Percentiles rank a stretch among this genome's conserved stretches.
phyloP scores from a whole-genome alignment of 106 monocot genomes.

The Dioscorea zingiberensis region DNA sequence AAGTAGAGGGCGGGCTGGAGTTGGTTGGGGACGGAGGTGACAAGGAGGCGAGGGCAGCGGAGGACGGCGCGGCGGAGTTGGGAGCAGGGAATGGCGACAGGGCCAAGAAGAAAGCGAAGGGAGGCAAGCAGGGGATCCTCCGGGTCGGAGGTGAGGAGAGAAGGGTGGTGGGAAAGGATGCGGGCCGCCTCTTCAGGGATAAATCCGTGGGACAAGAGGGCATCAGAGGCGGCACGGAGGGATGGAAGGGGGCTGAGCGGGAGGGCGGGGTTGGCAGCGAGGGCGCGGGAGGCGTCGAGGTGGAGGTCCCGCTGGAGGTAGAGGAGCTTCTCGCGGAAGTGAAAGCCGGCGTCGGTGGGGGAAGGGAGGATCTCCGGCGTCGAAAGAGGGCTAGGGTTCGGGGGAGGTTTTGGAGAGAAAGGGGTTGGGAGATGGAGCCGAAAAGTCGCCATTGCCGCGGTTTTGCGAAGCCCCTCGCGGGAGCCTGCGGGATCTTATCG shows the following conservation, averaged over 20 bases:
- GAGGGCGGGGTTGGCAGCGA: slow-evolving; percentile 53
- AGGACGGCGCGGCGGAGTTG: slow-evolving; percentile 32
- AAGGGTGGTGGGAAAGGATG: slow-evolving; percentile 43
- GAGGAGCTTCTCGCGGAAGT: slow-evolving; percentile 59
- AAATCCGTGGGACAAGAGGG: slow-evolving; percentile 24
- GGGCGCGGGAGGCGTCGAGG: slow-evolving; percentile 36
- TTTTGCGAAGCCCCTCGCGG: too few relatives aligned
- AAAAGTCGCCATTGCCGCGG: too few relatives aligned
- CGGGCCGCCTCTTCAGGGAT: slow-evolving; percentile 42
- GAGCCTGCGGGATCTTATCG: too few relatives aligned
- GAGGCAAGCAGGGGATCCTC: slow-evolving; percentile 29
- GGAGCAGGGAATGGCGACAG: slow-evolving; percentile 30
- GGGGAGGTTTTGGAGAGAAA: slow-evolving; percentile 2
- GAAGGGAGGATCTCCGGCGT: neutral
- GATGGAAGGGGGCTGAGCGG: slow-evolving; percentile 40
- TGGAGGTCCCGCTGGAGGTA: slow-evolving; percentile 39
- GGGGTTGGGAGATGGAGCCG: slow-evolving; percentile 1
- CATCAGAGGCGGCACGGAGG: slow-evolving; percentile 48
- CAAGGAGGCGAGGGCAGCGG: slow-evolving; percentile 70
- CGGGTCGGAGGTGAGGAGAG: slow-evolving; percentile 65
- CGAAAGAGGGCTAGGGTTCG: neutral
- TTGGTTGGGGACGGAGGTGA: slow-evolving; percentile 43
- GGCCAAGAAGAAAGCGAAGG: slow-evolving; percentile 38
- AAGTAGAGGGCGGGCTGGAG: slow-evolving; percentile 60
- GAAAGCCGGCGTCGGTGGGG: slow-evolving; percentile 37